Base-by-base conservation (phyloP, 2,329 filamentous ascomycete genomes). In the Aspergillus sp. region DNA sequence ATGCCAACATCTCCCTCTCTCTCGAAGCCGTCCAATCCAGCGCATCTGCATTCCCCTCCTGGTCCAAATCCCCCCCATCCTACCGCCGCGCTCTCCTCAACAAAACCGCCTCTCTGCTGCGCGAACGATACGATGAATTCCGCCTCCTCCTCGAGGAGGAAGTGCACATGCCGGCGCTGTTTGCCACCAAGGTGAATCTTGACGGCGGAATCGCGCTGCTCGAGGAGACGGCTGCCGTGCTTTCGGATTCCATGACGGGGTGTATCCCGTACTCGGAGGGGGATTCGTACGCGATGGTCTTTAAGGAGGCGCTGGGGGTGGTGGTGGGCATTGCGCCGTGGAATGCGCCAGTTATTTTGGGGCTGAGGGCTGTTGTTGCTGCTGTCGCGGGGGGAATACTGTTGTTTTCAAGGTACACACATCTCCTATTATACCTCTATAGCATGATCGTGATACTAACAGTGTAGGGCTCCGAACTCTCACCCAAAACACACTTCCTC, bases 251-350 rank as follows among this genome's bases (percentile, higher is more conserved):
- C 5, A n/a, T 39, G 37, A 29, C n/a, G 6, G 37, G 37, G 27
- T 9, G 28, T 6, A 31, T 39, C 27, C 37, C 37, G 6, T n/a
- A 27, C 2, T 12, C 37, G 11, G 26, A 76, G 11, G 69, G 75
- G 30, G 72, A 70, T 0, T 70, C 70, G 4, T 71, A 64, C 37
- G 85, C 79, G 0, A 66, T 90, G 49, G 67, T 90, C 1, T 63
- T 83, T 44, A 82, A 80, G 55, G 85, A 89, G 62, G 85, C 88
- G 0, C 85, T 77, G 51, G 88, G 88, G 1, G 86, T 90, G 5
- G 74, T 88, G 3, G 69, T 90, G 12, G 82, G 79, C 0, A 87
- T 90, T 59, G 85, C 84, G 1, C 86, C 88, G 7, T 91, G 87
- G 87, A 72, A 78, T 45, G 75, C 75, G 0, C 74, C 71, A 1